Evolutionary conservation across 1,284 basidiomycete species (phyloP).

Genomic region (Leccinum holopus): DNA sequence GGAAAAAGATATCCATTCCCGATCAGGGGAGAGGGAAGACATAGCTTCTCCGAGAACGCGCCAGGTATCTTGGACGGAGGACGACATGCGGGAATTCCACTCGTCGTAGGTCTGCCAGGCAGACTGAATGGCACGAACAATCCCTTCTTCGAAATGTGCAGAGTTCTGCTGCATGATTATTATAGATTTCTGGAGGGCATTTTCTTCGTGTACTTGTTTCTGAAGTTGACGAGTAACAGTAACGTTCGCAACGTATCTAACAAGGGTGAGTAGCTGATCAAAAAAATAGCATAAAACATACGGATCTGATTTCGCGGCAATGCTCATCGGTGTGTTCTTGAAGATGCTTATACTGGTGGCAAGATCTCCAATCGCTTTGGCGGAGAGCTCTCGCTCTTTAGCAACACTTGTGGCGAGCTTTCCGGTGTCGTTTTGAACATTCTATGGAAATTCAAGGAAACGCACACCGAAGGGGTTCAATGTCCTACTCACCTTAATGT

Average conservation of each 20-base stretch:
- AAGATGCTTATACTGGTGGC: slow-evolving; percentile 84
- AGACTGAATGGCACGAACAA: slow-evolving; percentile 93
- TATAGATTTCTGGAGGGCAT: slow-evolving; percentile 97
- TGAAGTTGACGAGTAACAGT: slow-evolving; percentile 86
- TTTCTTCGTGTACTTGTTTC: slow-evolving; percentile 96
- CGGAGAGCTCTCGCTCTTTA: slow-evolving; percentile 90
- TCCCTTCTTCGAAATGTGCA: slow-evolving; percentile 96
- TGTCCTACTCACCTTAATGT: slow-evolving; percentile 71
- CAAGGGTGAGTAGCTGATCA: slow-evolving; percentile 1
- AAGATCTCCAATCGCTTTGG: slow-evolving; percentile 86
- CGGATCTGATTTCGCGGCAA: slow-evolving; percentile 85
- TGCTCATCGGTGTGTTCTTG: slow-evolving; percentile 93
- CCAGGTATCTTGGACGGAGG: slow-evolving; percentile 82
- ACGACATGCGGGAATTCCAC: slow-evolving; percentile 89
- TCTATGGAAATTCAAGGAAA: slow-evolving; percentile 44
- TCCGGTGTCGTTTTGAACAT: slow-evolving; percentile 97
- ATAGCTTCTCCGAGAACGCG: slow-evolving; percentile 75
- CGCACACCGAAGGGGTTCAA: slow-evolving; percentile 4
- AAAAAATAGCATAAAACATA: slow-evolving; percentile 42
- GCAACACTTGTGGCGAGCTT: slow-evolving; percentile 94
- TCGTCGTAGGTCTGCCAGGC: slow-evolving; percentile 98
- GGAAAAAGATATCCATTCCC: slow-evolving; percentile 97
- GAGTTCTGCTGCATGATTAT: slow-evolving; percentile 99
- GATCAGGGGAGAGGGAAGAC: slow-evolving; percentile 84
- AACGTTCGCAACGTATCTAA: slow-evolving; percentile 70